These are phyloP conservation scores for Nemania abortiva DNA, from an alignment of 2,329 filamentous ascomycete genomes.

Conservation along the genomic window DNA sequence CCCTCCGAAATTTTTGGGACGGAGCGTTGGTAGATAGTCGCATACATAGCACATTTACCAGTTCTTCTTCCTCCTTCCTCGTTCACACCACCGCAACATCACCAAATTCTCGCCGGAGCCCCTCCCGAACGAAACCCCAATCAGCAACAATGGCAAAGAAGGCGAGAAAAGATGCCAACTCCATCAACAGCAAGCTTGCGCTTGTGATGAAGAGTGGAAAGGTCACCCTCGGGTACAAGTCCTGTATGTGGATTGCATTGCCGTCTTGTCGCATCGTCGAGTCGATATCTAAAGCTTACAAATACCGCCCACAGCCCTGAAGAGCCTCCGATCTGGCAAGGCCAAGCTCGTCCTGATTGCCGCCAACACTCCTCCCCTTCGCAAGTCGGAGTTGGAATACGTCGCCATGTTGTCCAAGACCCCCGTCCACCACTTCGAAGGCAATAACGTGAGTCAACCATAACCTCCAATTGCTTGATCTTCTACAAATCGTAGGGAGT, in stretches of 20 bases:
- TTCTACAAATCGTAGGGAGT: constrained; percentile 30
- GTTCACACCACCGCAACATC: constrained; percentile 32
- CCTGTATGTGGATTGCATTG: constrained; percentile 56
- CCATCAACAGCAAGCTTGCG: constrained; percentile 61
- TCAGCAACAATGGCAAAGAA: constrained; percentile 74
- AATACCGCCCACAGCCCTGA: constrained; percentile 64
- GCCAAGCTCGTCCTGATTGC: constrained; percentile 97
- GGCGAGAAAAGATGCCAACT: constrained; percentile 91
- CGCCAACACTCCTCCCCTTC: constrained; percentile 96
- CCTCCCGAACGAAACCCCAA: constrained; percentile 42
- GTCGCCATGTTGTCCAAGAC: constrained; percentile 94
- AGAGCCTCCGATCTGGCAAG: constrained; percentile 94
- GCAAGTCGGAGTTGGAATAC: constrained; percentile 92
- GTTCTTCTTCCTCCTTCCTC: constrained; percentile 16
- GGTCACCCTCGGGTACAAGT: constrained; percentile 93
- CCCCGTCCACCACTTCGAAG: constrained; percentile 96
- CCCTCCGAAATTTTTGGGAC: constrained; percentile 20
- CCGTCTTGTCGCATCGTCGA: constrained; percentile 1
- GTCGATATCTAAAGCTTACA: constrained; percentile 21
- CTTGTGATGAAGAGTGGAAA: constrained; percentile 59
- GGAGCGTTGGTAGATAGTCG: too few relatives aligned
- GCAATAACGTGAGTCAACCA: constrained; percentile 91
- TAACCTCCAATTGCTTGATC: constrained; percentile 2
- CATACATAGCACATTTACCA: too few relatives aligned
- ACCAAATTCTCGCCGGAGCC: constrained; percentile 8